Evolutionary conservation across 345 rosid genomes (phyloP).

Genomic region (Citrus trifoliata): DNA sequence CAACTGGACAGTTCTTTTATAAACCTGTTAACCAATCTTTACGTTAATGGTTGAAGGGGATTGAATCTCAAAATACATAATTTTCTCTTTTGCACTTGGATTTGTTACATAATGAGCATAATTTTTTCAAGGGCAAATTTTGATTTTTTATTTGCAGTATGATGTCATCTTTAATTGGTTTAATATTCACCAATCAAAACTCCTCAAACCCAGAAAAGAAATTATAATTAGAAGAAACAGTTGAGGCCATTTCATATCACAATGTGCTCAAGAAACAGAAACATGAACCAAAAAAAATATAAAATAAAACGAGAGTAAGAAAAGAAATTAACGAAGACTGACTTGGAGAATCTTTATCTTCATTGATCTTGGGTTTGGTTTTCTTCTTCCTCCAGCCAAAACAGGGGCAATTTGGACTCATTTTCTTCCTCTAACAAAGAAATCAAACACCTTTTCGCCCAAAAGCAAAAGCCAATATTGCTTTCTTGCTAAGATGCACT

Average conservation of each 20-base stretch:
- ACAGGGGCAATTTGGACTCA: conserved; percentile 47
- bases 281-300: neutral
- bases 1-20: neutral
- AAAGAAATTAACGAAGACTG: neutral
- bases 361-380: conserved; percentile 15
- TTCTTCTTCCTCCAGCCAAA: conserved; percentile 31
- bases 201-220: neutral
- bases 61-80: neutral
- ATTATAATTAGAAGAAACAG: neutral
- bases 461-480: neutral
- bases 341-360: conserved; percentile 1
- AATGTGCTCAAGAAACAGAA: neutral
- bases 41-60: neutral
- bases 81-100: neutral
- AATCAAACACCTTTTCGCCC: neutral
- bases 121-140: neutral
- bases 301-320: neutral
- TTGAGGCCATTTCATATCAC: neutral
- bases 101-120: neutral
- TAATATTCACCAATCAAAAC: too few species aligned
- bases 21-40: neutral
- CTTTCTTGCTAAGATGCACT: neutral
- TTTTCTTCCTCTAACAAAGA: conserved; percentile 5
- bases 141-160: neutral
- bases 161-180: neutral